phyloP scores from a whole-genome alignment of 345 rosid genomes.

The Acer negundo region DNA sequence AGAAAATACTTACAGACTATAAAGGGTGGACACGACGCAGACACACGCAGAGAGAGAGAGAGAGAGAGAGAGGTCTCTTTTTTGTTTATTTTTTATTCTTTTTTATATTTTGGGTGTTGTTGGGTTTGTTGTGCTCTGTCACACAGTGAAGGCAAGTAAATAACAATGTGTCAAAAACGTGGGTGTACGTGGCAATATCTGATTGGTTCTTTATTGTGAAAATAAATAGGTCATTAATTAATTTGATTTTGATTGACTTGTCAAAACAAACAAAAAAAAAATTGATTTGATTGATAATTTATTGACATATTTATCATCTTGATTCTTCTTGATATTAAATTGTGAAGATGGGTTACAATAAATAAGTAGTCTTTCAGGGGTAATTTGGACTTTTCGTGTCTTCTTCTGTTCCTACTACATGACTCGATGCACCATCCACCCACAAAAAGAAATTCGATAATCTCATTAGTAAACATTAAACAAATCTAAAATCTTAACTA shows the following conservation, averaged over 20 bases:
- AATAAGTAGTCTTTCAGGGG: not conserved
- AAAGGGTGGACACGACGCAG: conserved; percentile 2
- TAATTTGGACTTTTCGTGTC: not conserved
- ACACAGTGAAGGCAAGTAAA: not conserved
- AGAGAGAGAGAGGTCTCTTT: not conserved
- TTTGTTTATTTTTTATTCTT: not conserved
- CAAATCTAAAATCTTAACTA: no score
- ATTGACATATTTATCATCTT: no score
- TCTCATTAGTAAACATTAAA: no score
- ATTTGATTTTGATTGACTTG: no score
- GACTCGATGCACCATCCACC: not conserved
- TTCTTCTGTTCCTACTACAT: not conserved
- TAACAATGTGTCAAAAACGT: not conserved
- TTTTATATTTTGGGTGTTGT: not conserved
- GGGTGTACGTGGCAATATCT: conserved; percentile 8
- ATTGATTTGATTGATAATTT: not conserved
- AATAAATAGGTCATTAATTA: not conserved
- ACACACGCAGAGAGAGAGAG: not conserved
- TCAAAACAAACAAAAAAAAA: no score
- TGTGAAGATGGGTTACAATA: not conserved
- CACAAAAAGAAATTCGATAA: not conserved
- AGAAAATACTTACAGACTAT: not conserved
- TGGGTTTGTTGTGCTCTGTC: not conserved
- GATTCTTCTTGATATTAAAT: no score
- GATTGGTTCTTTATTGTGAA: not conserved